Evolutionary conservation across 352 stramenopile species (phyloP).

Genomic region (Phytophthora chlamydospora): DNA sequence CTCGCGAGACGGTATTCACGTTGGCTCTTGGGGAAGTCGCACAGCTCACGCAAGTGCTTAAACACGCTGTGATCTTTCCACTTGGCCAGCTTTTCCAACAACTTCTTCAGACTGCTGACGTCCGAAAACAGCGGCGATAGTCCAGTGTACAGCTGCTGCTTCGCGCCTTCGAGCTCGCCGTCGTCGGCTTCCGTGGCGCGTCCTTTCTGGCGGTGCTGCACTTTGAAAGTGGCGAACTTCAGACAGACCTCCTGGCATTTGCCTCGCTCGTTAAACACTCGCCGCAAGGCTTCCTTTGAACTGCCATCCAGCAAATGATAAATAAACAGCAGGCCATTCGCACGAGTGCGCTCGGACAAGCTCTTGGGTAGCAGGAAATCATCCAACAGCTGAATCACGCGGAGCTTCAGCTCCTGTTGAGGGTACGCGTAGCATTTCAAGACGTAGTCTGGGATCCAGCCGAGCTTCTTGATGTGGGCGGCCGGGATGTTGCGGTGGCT

Average conservation of each 20-base stretch:
- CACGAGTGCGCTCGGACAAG: conserved; percentile 50
- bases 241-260: conserved; percentile 47
- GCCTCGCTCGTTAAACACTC: conserved; percentile 66
- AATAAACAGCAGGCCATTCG: conserved; percentile 77
- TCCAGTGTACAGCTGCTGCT: conserved; percentile 41
- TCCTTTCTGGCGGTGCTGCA: conserved; percentile 42
- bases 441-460: conserved; percentile 85
- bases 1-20: conserved; percentile 53
- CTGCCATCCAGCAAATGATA: conserved; percentile 66
- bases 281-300: conserved; percentile 74
- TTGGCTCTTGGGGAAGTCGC: conserved; percentile 55
- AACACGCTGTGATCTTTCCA: conserved; percentile 87
- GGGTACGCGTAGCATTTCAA: conserved; percentile 89
- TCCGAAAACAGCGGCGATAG: conserved; percentile 67
- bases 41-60: conserved; percentile 71
- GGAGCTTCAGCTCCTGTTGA: conserved; percentile 82
- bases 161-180: conserved; percentile 32
- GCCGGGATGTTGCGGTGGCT: conserved; percentile 42
- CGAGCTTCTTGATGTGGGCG: conserved; percentile 63
- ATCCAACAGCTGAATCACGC: conserved; percentile 84
- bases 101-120: conserved; percentile 52
- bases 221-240: conserved; percentile 58
- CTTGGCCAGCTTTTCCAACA: conserved; percentile 66
- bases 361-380: conserved; percentile 85
- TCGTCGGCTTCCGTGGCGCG: conserved; percentile 16